Conservation (phyloP, 306 rosid species). For the Echinosophora koreensis region DNA sequence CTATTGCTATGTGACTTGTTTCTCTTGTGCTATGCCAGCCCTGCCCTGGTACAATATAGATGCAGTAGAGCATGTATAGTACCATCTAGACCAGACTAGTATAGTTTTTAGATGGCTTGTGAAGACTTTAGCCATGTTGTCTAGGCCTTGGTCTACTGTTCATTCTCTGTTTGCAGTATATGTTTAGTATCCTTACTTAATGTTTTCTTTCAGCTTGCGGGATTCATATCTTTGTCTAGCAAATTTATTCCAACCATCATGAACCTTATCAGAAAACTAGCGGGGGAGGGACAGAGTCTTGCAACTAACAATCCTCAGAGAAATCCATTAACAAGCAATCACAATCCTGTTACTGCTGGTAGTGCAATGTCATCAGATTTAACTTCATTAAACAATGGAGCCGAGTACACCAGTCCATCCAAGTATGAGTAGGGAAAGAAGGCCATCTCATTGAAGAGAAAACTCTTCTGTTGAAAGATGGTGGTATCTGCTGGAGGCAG, state of each 20-base stretch:
- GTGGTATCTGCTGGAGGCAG: slow-evolving; percentile 27
- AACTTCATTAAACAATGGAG: slow-evolving; percentile 43
- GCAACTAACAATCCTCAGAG: slow-evolving; percentile 52
- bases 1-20: neutral
- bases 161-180: neutral
- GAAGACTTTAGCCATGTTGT: slow-evolving; percentile 9
- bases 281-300: slow-evolving; percentile 73
- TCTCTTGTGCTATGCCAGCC: neutral
- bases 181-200: slow-evolving; percentile 18
- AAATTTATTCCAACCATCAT: slow-evolving; percentile 76
- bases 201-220: slow-evolving; percentile 73
- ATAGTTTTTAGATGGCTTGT: neutral
- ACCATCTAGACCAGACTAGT: slow-evolving; percentile 6
- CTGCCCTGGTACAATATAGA: neutral
- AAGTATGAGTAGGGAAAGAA: slow-evolving; percentile 58
- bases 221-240: slow-evolving; percentile 72
- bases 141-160: neutral
- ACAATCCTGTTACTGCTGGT: slow-evolving; percentile 46
- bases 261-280: slow-evolving; percentile 73
- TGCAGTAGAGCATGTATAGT: neutral
- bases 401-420: slow-evolving; percentile 58
- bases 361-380: slow-evolving; percentile 56
- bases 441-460: slow-evolving; percentile 6
- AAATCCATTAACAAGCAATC: slow-evolving; percentile 53
- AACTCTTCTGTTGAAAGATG: slow-evolving; percentile 48